These are phyloP conservation scores for Populus simonii DNA, from an alignment of 345 rosid species.

Conservation along the genomic window DNA sequence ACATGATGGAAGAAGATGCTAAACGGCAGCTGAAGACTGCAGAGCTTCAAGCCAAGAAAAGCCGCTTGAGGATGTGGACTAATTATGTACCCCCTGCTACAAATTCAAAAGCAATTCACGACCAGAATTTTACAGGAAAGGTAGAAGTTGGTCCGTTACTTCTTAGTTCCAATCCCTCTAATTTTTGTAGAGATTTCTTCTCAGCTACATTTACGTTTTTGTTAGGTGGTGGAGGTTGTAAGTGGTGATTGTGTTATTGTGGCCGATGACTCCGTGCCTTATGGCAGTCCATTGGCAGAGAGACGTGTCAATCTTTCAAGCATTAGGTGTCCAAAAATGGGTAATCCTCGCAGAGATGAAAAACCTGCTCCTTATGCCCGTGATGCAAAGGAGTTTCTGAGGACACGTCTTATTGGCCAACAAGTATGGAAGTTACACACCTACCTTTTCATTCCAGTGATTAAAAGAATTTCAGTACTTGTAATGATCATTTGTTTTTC, in stretches of 20 bases:
- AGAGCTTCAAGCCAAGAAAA: conserved; percentile 90
- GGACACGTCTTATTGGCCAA: conserved; percentile 73
- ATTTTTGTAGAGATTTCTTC: background rate
- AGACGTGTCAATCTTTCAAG: conserved; percentile 88
- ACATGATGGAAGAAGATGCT: conserved; percentile 94
- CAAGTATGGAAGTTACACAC: conserved; percentile 40
- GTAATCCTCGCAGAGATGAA: conserved; percentile 83
- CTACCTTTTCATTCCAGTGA: background rate
- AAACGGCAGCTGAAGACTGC: conserved; percentile 68
- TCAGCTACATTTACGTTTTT: conserved; percentile 11
- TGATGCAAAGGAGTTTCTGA: conserved; percentile 84
- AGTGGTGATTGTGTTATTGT: conserved; percentile 93
- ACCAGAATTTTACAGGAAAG: conserved; percentile 90
- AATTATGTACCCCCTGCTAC: conserved; percentile 80
- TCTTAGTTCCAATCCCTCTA: background rate
- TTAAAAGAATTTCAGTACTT: background rate
- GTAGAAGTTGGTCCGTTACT: conserved; percentile 26
- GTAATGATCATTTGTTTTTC: conserved; percentile 1
- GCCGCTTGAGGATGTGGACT: conserved; percentile 73
- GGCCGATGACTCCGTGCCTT: conserved; percentile 88
- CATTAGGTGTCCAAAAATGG: conserved; percentile 86
- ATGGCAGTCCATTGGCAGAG: conserved; percentile 80
- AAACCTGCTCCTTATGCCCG: conserved; percentile 93
- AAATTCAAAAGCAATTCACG: conserved; percentile 84
- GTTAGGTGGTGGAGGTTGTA: conserved; percentile 89